These are phyloP conservation scores for Pseudozyma sp. DNA, from an alignment of 1,284 basidiomycete genomes.

Conservation along the genomic window DNA sequence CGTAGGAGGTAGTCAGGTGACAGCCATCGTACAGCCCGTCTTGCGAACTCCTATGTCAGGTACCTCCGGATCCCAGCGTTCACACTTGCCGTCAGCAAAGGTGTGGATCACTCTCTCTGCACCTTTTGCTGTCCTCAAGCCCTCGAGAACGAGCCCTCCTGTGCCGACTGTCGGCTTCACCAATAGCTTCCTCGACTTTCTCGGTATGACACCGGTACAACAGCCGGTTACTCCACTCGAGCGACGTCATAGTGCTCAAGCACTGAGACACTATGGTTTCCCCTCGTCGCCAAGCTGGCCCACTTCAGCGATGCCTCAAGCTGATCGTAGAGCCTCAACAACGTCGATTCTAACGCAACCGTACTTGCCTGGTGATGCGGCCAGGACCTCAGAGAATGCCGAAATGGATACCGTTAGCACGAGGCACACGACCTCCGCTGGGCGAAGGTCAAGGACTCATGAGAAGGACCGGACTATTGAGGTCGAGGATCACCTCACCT, in stretches of 20 bases:
- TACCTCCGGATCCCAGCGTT: background rate
- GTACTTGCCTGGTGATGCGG: background rate
- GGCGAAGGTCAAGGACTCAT: background rate
- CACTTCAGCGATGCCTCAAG: background rate
- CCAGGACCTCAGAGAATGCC: background rate
- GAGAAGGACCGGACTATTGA: background rate
- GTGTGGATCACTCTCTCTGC: constrained; percentile 27
- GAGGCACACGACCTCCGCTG: background rate
- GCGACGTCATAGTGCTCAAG: constrained; percentile 4
- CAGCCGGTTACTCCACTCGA: background rate
- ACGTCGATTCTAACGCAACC: background rate
- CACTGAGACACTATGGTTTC: too few species aligned
- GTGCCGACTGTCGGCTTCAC: background rate
- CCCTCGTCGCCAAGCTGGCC: background rate
- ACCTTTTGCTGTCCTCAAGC: background rate
- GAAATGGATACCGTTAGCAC: background rate
- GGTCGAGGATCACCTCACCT: constrained; percentile 9
- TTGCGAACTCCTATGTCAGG: background rate
- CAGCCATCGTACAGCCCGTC: constrained; percentile 25
- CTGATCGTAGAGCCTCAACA: constrained; percentile 2
- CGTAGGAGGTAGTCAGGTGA: constrained; percentile 2
- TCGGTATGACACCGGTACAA: background rate
- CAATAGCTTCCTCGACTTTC: background rate
- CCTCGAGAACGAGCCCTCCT: background rate
- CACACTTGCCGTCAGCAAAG: constrained; percentile 12